Evolutionary conservation across 83 land plant genomes (phyloP), one percentile per base, ranked within the genome.

Genomic region (Diphasiastrum complanatum): DNA sequence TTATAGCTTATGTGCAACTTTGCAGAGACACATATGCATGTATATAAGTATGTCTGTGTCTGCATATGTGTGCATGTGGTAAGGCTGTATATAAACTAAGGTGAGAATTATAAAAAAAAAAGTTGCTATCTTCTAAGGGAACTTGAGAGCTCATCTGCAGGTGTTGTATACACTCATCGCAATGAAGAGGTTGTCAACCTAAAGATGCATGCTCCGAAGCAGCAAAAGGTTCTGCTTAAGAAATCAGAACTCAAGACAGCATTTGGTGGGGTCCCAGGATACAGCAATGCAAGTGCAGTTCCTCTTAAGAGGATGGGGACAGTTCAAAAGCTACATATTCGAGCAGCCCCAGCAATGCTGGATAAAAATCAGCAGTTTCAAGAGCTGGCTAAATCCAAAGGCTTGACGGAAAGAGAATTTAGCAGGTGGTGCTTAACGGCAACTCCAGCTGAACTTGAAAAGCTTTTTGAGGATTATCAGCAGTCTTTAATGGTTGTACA

Each of bases 151-250:
- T n/a, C n/a, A n/a, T n/a, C n/a, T 75, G 29, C 85, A 91, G 97
- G 97, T 28, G 80, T 91, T 14, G 70, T 91, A 2, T 91, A 91
- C 71, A 67, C 87, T 31, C 97, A 91, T 73, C 80, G 90, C 2
- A 91, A 91, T 61, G 97, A 91, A 69, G 91, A 91, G 52, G 68
- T 91, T 8, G 87, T 91, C 43, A 91, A 91, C 45, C 57, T 5
- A 27, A 66, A 47, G 43, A 49, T n/a, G 26, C 51, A 0, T 36
- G 19, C 27, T 29, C 23, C 22, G 29, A 48, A 27, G 46, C 3
- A 31, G 5, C 38, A 22, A 63, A 43, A 38, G 46, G 40, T 5
- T 36, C 52, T 24, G 5, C 18, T 25, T 4, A 60, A 37, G 34
- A 23, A 8, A 4, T 24, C 19, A 19, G 27, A 33, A 5, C 27